Percentiles rank a stretch among this genome's conserved stretches.
phyloP scores from a whole-genome alignment of 495 filamentous ascomycete genomes.

The Penicillium salamii region DNA sequence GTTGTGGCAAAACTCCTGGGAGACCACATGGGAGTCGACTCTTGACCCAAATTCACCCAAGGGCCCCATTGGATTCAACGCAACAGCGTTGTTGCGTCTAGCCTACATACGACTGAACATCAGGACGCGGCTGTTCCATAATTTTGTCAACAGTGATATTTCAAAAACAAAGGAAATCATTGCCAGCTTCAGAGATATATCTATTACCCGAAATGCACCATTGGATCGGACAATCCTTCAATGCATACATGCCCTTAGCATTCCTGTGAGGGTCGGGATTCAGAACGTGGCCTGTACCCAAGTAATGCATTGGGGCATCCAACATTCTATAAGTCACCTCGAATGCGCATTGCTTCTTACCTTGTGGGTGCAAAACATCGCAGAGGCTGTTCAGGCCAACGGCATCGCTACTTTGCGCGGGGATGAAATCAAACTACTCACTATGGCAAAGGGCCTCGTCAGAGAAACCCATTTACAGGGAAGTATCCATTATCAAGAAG shows the following conservation, averaged over 20 bases:
- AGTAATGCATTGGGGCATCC: constrained; percentile 36
- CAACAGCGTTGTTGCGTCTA: constrained; percentile 35
- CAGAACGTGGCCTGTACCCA: constrained; percentile 31
- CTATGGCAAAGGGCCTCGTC: constrained; percentile 2
- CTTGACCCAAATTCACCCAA: constrained; percentile 33
- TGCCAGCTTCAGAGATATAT: constrained; percentile 8
- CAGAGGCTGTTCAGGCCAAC: not conserved
- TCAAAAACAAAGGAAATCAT: constrained; percentile 16
- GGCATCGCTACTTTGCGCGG: not conserved
- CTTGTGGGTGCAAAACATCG: constrained; percentile 8
- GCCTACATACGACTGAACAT: constrained; percentile 34
- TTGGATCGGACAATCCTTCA: constrained; percentile 33
- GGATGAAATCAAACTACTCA: constrained; percentile 6
- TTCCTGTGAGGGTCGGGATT: constrained; percentile 38
- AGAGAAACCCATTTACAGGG: constrained; percentile 1
- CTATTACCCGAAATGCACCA: constrained; percentile 17
- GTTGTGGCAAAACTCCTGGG: constrained; percentile 34
- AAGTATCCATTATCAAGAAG: not conserved
- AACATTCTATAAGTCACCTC: constrained; percentile 33
- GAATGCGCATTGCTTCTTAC: constrained; percentile 11
- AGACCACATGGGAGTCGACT: constrained; percentile 28
- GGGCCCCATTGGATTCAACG: constrained; percentile 36
- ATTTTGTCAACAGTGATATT: constrained; percentile 29
- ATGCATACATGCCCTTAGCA: constrained; percentile 37
- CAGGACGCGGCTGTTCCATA: constrained; percentile 23